phyloP scores from a whole-genome alignment of 2,329 filamentous ascomycete species.

The Penicillium psychrosexuale region DNA sequence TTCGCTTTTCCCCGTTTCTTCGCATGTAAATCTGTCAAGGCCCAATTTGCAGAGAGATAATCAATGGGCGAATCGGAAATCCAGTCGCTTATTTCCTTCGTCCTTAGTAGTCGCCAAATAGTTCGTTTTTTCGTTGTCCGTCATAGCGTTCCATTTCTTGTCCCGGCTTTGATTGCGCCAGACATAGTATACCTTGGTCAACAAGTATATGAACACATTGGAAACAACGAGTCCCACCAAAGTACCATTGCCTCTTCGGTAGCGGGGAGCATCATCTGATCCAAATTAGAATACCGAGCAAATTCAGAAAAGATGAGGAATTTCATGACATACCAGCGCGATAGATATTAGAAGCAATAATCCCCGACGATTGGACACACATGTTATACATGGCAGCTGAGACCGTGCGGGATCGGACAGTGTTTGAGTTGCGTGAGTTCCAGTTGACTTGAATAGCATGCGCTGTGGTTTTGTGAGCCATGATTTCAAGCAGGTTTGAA shows the following conservation, averaged over 20 bases:
- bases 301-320: neutral
- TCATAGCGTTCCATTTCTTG: constrained; percentile 33
- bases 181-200: constrained; percentile 34
- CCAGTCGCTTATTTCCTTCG: constrained; percentile 34
- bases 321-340: constrained; percentile 23
- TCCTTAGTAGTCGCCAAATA: constrained; percentile 34
- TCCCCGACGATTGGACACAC: constrained; percentile 34
- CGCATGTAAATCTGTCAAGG: neutral
- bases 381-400: constrained; percentile 42
- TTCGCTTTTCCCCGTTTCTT: no score
- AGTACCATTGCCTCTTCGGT: constrained; percentile 45
- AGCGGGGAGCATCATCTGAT: constrained; percentile 42
- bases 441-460: constrained; percentile 52
- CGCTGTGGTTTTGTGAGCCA: constrained; percentile 32
- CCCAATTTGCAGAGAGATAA: neutral
- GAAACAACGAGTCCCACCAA: constrained; percentile 22
- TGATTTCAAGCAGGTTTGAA: neutral
- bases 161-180: constrained; percentile 29
- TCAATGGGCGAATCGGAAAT: constrained; percentile 37
- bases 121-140: constrained; percentile 24
- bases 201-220: constrained; percentile 28
- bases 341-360: constrained; percentile 40
- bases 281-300: constrained; percentile 1
- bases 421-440: constrained; percentile 41
- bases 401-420: constrained; percentile 39